Evolutionary conservation across 1,284 basidiomycete genomes (phyloP).

Genomic region (Chalciporus sp.): DNA sequence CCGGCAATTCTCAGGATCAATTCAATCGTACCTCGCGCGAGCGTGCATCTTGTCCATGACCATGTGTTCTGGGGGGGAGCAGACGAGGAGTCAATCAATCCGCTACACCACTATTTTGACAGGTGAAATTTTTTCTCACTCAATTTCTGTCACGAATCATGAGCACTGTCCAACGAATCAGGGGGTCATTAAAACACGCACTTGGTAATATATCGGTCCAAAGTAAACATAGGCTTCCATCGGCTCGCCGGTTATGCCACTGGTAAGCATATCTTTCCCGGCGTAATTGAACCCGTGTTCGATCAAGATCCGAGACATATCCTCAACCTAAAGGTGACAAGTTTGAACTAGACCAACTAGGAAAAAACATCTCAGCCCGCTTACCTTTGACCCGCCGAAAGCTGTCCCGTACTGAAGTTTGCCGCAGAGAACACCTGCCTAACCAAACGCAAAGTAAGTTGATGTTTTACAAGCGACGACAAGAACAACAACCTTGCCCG

Average conservation of each 20-base stretch:
- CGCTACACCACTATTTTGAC: slow-evolving; percentile 8
- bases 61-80: slow-evolving; percentile 75
- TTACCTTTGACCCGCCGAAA: slow-evolving; percentile 94
- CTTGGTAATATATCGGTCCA: slow-evolving; percentile 98
- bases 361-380: slow-evolving; percentile 4
- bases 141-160: slow-evolving; percentile 61
- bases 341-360: slow-evolving; percentile 16
- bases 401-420: slow-evolving; percentile 93
- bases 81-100: slow-evolving; percentile 24
- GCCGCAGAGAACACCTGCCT: slow-evolving; percentile 89
- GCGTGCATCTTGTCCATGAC: slow-evolving; percentile 99
- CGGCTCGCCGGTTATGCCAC: slow-evolving; percentile 96
- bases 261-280: slow-evolving; percentile 98
- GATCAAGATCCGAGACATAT: slow-evolving; percentile 95
- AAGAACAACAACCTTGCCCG: slow-evolving; percentile 74
- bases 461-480: slow-evolving; percentile 3
- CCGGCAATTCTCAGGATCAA: slow-evolving; percentile 9
- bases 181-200: slow-evolving; percentile 34
- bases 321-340: slow-evolving; percentile 71
- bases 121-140: slow-evolving; percentile 49
- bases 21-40: slow-evolving; percentile 75
- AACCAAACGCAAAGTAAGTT: slow-evolving; percentile 16
- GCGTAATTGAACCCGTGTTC: slow-evolving; percentile 96
- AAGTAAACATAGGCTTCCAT: slow-evolving; percentile 98
- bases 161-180: slow-evolving; percentile 8